Conservation (phyloP, 768 basidiomycete species). For the Leccinum boreale region DNA sequence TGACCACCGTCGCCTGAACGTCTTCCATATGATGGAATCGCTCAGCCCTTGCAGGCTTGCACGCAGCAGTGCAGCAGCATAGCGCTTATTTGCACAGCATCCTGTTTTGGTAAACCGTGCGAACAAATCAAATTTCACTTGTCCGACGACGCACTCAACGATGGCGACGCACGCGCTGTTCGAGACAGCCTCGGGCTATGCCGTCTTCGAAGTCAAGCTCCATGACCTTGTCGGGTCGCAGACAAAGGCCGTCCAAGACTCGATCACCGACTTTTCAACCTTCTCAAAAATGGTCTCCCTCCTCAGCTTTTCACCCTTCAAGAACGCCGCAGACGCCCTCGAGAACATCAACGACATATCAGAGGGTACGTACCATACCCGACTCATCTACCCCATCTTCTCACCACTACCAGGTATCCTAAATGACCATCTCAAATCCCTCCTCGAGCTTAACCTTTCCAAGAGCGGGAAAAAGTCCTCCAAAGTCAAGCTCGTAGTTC, state of each 20-base stretch:
- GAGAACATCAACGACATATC: slow-evolving; percentile 97
- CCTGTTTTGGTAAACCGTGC: not conserved
- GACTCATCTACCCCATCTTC: too few species aligned
- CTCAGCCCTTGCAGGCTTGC: not conserved
- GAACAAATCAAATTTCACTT: slow-evolving; percentile 22
- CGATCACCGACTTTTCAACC: slow-evolving; percentile 81
- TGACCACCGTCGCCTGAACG: not conserved
- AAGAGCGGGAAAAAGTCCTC: slow-evolving; percentile 66
- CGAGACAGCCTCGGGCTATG: slow-evolving; percentile 93
- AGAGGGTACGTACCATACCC: slow-evolving; percentile 60
- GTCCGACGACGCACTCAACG: slow-evolving; percentile 31
- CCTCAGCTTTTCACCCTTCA: slow-evolving; percentile 91
- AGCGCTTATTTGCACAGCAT: not conserved
- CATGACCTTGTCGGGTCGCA: slow-evolving; percentile 84
- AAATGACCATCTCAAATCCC: slow-evolving; percentile 76
- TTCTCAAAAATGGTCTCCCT: slow-evolving; percentile 92
- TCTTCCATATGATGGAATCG: not conserved
- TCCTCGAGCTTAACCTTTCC: slow-evolving; percentile 85
- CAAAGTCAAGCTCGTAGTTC: slow-evolving; percentile 71
- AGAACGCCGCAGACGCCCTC: slow-evolving; percentile 87
- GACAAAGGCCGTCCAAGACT: slow-evolving; percentile 75
- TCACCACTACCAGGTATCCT: slow-evolving; percentile 58
- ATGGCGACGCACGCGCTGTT: slow-evolving; percentile 87
- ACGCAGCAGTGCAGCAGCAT: too few species aligned
- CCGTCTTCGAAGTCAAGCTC: slow-evolving; percentile 84